These are phyloP conservation scores for Alternaria ventricosa DNA, from an alignment of 2,329 filamentous ascomycete genomes.

Conservation along the genomic window DNA sequence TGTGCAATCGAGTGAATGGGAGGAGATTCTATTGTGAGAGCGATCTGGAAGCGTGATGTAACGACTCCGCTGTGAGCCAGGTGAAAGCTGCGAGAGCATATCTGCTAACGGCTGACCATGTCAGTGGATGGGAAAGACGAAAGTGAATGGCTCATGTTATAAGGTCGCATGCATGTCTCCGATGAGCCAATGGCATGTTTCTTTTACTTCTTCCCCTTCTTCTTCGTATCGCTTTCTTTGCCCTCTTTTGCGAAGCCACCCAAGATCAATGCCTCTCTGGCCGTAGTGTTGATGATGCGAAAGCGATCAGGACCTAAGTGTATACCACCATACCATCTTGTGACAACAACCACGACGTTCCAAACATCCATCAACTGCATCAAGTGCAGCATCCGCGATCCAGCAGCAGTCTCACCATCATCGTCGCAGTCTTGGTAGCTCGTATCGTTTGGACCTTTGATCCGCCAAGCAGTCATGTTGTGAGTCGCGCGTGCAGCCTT, in stretches of 20 bases:
- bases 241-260: conserved; percentile 72
- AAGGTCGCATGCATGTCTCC: too few relatives aligned
- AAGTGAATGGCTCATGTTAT: too few relatives aligned
- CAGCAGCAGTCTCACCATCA: conserved; percentile 93
- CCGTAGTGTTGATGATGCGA: conserved; percentile 84
- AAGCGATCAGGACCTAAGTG: conserved; percentile 89
- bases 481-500: conserved; percentile 87
- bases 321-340: conserved; percentile 92
- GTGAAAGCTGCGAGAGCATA: not conserved
- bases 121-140: too few relatives aligned
- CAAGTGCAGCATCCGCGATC: conserved; percentile 81
- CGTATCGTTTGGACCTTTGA: conserved; percentile 64
- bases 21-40: not conserved
- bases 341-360: conserved; percentile 91
- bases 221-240: conserved; percentile 37
- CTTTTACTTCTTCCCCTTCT: conserved; percentile 42
- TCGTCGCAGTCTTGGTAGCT: conserved; percentile 92
- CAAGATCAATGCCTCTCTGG: conserved; percentile 81
- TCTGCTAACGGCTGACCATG: too few relatives aligned
- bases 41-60: not conserved
- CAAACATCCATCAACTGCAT: conserved; percentile 96
- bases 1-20: not conserved
- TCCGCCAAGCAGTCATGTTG: conserved; percentile 94
- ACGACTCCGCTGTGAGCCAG: not conserved
- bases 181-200: not conserved